Conservation (phyloP, 73 alveolate genomes). For the Stentor roeselii region DNA sequence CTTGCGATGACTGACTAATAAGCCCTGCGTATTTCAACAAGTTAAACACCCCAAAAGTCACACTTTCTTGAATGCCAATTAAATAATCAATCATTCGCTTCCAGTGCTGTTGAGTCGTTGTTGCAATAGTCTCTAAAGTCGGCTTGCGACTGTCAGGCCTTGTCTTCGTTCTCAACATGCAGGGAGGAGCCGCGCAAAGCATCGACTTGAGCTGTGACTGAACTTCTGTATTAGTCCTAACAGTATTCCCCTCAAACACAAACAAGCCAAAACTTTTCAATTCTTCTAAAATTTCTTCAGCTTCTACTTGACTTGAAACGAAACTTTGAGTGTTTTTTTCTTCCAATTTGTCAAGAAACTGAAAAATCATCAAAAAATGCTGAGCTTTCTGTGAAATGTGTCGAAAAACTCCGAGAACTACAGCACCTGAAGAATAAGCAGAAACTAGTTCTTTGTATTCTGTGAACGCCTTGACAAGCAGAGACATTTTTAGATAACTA, state of each 20-base stretch:
- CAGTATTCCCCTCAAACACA: background rate
- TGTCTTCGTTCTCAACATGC: background rate
- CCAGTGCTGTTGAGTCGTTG: background rate
- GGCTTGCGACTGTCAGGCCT: slow-evolving; percentile 17
- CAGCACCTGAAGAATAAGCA: background rate
- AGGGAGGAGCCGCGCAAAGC: background rate
- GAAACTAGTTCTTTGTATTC: slow-evolving; percentile 10
- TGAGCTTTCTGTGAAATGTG: slow-evolving; percentile 10
- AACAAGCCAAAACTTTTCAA: background rate
- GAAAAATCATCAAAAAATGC: slow-evolving; percentile 6
- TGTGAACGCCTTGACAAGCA: background rate
- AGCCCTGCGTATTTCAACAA: background rate
- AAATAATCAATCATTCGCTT: background rate
- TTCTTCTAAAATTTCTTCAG: background rate
- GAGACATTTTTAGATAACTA: background rate
- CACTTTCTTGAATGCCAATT: background rate
- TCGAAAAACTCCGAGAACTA: slow-evolving; percentile 17
- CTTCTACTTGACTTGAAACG: background rate
- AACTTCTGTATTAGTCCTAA: background rate
- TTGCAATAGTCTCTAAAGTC: background rate
- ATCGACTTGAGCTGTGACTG: background rate
- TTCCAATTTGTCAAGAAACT: background rate
- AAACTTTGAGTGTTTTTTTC: background rate
- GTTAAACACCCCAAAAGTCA: background rate
- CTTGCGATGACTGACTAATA: background rate